These are phyloP conservation scores for Agastache rugosa DNA, from an alignment of 257 asterid species.

Conservation along the genomic window DNA sequence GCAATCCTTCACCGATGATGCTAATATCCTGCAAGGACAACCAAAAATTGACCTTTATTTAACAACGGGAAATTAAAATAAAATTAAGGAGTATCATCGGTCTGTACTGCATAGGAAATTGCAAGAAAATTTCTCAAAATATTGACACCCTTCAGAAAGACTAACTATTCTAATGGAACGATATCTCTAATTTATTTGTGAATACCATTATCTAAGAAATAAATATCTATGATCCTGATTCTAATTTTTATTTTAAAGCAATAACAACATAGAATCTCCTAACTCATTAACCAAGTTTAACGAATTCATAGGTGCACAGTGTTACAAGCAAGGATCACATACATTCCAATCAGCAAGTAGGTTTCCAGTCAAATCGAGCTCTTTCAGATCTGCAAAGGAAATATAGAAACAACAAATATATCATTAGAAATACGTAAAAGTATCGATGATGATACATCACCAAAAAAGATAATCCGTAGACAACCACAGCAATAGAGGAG, in stretches of 20 bases:
- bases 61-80: conserved; percentile 10
- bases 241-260: conserved; percentile 9
- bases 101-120: conserved; percentile 1
- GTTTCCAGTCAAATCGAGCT: conserved; percentile 95
- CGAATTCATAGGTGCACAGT: conserved; percentile 7
- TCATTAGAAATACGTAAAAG: neutral
- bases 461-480: conserved; percentile 10
- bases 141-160: conserved; percentile 8
- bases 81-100: conserved; percentile 10
- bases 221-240: neutral
- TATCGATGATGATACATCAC: conserved; percentile 6
- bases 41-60: conserved; percentile 9
- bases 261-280: conserved; percentile 20
- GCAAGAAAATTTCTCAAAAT: conserved; percentile 25
- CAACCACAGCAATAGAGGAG: conserved; percentile 10
- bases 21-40: conserved; percentile 69
- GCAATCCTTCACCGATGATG: conserved; percentile 67
- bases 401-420: conserved; percentile 30
- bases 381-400: conserved; percentile 75
- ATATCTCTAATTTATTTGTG: neutral
- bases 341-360: conserved; percentile 84
- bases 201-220: neutral
- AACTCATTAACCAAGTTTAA: conserved; percentile 6
- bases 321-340: conserved; percentile 45
- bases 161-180: conserved; percentile 3